Evolutionary conservation across 805 yeast species (phyloP).

Genomic region (Jamesozyma lodderae): DNA sequence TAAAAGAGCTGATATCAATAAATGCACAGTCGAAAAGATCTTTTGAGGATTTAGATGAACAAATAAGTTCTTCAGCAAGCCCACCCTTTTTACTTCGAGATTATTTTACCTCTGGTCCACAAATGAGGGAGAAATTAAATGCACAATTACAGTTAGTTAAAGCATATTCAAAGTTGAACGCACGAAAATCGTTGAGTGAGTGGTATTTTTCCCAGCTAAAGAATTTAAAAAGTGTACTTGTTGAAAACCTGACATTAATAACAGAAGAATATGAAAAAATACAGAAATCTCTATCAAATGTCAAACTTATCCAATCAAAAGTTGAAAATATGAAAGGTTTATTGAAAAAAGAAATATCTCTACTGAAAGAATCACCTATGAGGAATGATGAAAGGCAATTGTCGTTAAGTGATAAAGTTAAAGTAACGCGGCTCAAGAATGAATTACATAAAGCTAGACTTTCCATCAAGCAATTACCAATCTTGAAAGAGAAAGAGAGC

Average conservation of each 20-base stretch:
- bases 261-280: conserved; percentile 21
- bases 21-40: conserved; percentile 40
- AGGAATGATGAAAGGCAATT: conserved; percentile 7
- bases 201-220: conserved; percentile 49
- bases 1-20: conserved; percentile 43
- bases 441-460: conserved; percentile 8
- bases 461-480: conserved; percentile 7
- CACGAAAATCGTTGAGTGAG: conserved; percentile 50
- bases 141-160: conserved; percentile 43
- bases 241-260: conserved; percentile 20
- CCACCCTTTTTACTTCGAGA: conserved; percentile 45
- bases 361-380: conserved; percentile 12
- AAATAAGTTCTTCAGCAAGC: conserved; percentile 43
- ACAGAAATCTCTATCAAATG: conserved; percentile 8
- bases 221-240: conserved; percentile 33
- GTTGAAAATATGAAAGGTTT: conserved; percentile 13
- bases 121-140: conserved; percentile 35
- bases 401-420: conserved; percentile 11
- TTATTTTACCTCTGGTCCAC: conserved; percentile 35
- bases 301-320: conserved; percentile 7
- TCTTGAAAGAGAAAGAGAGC: conserved; percentile 5
- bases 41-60: conserved; percentile 41
- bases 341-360: conserved; percentile 16
- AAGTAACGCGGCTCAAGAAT: conserved; percentile 12
- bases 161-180: conserved; percentile 42